Evolutionary conservation across 306 rosid genomes (phyloP).

Genomic region (Sophora flavescens): DNA sequence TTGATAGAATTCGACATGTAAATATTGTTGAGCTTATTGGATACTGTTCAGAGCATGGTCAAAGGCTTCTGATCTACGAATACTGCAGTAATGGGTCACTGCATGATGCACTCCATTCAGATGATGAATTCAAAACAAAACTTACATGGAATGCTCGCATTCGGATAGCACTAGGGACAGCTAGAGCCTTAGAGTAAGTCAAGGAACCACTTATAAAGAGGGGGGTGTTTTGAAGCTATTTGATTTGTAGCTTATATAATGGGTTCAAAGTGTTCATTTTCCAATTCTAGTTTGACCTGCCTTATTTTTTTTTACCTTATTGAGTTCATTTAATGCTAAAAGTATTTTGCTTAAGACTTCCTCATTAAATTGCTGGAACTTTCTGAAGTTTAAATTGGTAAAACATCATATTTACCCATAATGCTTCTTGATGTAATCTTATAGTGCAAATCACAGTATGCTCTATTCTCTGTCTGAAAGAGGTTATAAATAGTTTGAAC

Average conservation of each 20-base stretch:
- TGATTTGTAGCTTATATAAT: slow-evolving; percentile 34
- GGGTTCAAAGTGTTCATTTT: slow-evolving; percentile 32
- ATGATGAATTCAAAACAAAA: slow-evolving; percentile 67
- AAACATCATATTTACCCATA: slow-evolving; percentile 10
- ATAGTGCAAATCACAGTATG: slow-evolving; percentile 7
- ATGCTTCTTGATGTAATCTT: slow-evolving; percentile 21
- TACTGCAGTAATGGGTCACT: slow-evolving; percentile 87
- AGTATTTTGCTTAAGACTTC: neutral
- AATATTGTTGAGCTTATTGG: slow-evolving; percentile 89
- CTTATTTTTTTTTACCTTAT: neutral
- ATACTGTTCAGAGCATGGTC: slow-evolving; percentile 95
- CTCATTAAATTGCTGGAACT: slow-evolving; percentile 1
- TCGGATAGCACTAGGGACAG: slow-evolving; percentile 93
- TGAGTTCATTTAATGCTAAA: slow-evolving; percentile 14
- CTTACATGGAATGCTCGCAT: slow-evolving; percentile 88
- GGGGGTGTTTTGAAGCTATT: neutral
- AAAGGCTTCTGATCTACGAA: slow-evolving; percentile 92
- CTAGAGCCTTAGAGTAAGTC: slow-evolving; percentile 98
- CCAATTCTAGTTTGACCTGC: slow-evolving; percentile 26
- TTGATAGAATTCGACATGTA: slow-evolving; percentile 83
- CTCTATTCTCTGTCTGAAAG: neutral
- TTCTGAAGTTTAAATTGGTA: neutral
- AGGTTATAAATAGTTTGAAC: neutral
- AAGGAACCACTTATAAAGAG: neutral
- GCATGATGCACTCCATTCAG: slow-evolving; percentile 81